phyloP scores from a whole-genome alignment of 2,329 filamentous ascomycete species.

The Colletotrichum sp. region DNA sequence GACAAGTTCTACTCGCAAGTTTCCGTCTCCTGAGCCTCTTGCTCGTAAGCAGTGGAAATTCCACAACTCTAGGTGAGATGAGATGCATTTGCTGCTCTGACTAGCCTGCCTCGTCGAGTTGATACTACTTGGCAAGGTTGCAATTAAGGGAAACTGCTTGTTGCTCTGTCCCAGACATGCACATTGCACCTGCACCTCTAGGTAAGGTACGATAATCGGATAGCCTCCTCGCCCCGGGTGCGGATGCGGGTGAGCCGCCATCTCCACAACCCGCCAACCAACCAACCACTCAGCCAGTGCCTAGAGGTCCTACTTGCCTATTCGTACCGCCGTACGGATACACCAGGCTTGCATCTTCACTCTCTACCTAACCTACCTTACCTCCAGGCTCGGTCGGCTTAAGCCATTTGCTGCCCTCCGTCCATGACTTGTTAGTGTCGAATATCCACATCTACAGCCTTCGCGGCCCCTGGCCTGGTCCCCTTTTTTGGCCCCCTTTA shows the following conservation, averaged over 20 bases:
- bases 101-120: not conserved
- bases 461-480: not conserved
- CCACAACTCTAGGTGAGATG: not conserved
- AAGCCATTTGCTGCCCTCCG: not conserved
- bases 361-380: not conserved
- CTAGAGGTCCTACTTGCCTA: not conserved
- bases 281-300: not conserved
- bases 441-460: not conserved
- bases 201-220: not conserved
- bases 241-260: not conserved
- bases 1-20: not conserved
- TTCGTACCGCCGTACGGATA: not conserved
- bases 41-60: not conserved
- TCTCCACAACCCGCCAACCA: not conserved
- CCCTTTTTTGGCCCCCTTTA: not conserved
- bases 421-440: not conserved
- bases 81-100: not conserved
- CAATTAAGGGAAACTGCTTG: not conserved
- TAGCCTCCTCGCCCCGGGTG: not conserved
- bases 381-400: not conserved
- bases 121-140: not conserved
- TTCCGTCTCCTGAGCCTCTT: not conserved
- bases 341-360: not conserved
- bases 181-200: not conserved
- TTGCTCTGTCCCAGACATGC: not conserved